Base-by-base conservation (phyloP, 2,329 filamentous ascomycete genomes). In the Botrytis paeoniae region DNA sequence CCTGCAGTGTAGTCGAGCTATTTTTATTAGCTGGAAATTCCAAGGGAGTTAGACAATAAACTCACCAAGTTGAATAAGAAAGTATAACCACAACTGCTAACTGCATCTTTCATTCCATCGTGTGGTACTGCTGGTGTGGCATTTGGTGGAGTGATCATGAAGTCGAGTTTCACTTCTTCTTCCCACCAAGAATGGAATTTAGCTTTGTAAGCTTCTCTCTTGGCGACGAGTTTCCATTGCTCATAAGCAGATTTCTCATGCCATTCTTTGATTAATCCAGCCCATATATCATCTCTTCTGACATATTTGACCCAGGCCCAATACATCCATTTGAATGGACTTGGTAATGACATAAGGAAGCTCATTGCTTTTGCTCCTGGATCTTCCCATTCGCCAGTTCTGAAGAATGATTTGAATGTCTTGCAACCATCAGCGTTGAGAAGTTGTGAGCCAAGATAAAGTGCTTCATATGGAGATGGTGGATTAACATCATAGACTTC, bases 221-320 rank as follows among this genome's bases (percentile, higher is more conserved):
- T 87, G 1, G 88, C 86, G 6, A 95, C 93, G 69, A 96, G 87
- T 78, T 92, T 87, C 94, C 94, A 98, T 80, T 95, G 91, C 82
- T 97, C 91, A 75, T 87, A 89, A 1, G 92, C 91, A 18, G 87
- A 89, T 83, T 95, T 94, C 71, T 89, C 87, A 70, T 89, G 87
- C 88, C 93, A 97, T 78, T 91, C 85, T 61, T 87, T 86, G 64
- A 98, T 83, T 9, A 98, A 83, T 0, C 89, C 91, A 0, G 94
- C 94, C 92, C 94, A 97, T 66, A 95, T 83, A 1, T 84, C 81
- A 80, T 98, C 94, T 18, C 89, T 84, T 71, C 90, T 89, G 75
- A 98, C 85, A 81, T 97, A 97, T 79, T 91, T 92, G n/a, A 96
- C 91, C 87, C 92, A 98, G 9, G 94, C 88, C 81, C 94, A 96